Evolutionary conservation across 2,329 filamentous ascomycete species (phyloP), one percentile per base, ranked within the genome.

Genomic region (Ophiostoma himal-ulmi): DNA sequence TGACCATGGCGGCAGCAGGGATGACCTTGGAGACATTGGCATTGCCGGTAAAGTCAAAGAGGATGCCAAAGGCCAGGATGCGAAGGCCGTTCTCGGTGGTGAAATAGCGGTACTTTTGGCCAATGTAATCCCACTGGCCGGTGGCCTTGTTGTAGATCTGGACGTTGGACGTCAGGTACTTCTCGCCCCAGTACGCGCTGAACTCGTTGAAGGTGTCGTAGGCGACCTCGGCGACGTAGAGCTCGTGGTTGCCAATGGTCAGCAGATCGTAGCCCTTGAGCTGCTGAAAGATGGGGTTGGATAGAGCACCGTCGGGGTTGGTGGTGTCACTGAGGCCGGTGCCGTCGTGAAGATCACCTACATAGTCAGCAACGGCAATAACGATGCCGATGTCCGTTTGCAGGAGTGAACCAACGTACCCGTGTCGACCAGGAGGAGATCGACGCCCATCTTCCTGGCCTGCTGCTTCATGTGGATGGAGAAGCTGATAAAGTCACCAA

Each of bases 401-500:
- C 54, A 30, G 4, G 30, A 30, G 64, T 41, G 11, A n/a, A 4
- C 30, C 68, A 69, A 72, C 77, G 67, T 73, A 80, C 86, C 87
- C 62, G 86, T 88, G 75, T 90, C 87, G 67, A 89, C 78, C 14
- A 89, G 77, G 67, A 89, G 79, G 70, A 89, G 75, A 74, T 90
- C 88, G 6, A 89, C 87, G 11, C 83, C 83, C 73, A 88, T 79
- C 14, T 82, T 80, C 26, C 80, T 79, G 4, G 88, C 87, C 74
- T 84, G 86, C 70, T 84, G 78, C 77, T 85, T 86, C 85, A 89
- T 88, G 72, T 83, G 83, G 68, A 81, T 82, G 14, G 84, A 82
- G 75, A 89, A 89, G 70, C 84, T 84, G 60, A 86, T 85, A 76
- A 85, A 89, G 76, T 90, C 88, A 34, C 88, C 88, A 86, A 87